Percentiles rank a stretch among this genome's conserved stretches.
phyloP scores from a whole-genome alignment of 805 yeast genomes.

The Suhomyces faveliae region DNA sequence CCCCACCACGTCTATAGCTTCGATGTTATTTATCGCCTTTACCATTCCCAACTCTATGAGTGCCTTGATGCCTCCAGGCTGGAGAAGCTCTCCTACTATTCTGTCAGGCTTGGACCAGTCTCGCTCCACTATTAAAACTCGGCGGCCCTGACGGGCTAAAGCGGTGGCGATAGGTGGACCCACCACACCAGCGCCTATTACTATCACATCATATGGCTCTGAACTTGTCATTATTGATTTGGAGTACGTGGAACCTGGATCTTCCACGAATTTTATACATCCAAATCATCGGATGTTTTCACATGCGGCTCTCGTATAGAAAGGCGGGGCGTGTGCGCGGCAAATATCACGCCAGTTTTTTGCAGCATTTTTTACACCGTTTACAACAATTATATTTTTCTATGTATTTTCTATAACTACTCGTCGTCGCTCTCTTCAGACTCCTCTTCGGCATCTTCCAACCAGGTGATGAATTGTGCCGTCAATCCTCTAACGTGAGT shows the following conservation, averaged over 20 bases:
- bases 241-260: too few relatives aligned
- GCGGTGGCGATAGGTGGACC: slow-evolving; percentile 94
- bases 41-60: slow-evolving; percentile 80
- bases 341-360: neutral
- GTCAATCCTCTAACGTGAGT: slow-evolving; percentile 53
- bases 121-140: slow-evolving; percentile 76
- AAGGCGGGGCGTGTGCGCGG: neutral
- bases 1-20: slow-evolving; percentile 75
- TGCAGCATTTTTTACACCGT: too few relatives aligned
- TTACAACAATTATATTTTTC: too few relatives aligned
- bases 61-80: slow-evolving; percentile 94
- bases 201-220: slow-evolving; percentile 67
- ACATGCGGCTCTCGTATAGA: slow-evolving; percentile 2
- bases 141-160: slow-evolving; percentile 85
- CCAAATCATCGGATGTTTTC: neutral
- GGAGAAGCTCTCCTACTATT: slow-evolving; percentile 95
- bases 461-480: slow-evolving; percentile 81
- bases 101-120: slow-evolving; percentile 93
- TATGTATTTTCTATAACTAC: neutral
- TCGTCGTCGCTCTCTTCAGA: slow-evolving; percentile 20
- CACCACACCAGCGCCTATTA: slow-evolving; percentile 98
- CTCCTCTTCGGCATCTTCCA: slow-evolving; percentile 74
- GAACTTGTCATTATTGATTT: neutral
- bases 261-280: too few relatives aligned
- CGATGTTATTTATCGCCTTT: slow-evolving; percentile 68